Evolutionary conservation across 495 filamentous ascomycete genomes (phyloP).

Genomic region (Aspergillus nidulans): DNA sequence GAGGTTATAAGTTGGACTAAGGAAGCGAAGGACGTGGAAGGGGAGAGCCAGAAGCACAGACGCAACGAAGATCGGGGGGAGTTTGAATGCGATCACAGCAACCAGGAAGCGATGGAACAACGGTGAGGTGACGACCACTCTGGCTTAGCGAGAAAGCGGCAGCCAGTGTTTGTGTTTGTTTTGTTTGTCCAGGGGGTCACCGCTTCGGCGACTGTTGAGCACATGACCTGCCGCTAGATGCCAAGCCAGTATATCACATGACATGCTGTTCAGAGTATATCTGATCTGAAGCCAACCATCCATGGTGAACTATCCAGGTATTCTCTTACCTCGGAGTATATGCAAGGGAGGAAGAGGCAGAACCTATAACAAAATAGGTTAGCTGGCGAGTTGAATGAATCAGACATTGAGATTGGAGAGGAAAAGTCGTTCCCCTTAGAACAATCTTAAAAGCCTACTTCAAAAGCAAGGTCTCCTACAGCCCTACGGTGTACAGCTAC

Average conservation of each 20-base stretch:
- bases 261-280: neutral
- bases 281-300: too few species aligned
- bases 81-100: slow-evolving; percentile 26
- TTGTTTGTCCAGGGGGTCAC: slow-evolving; percentile 10
- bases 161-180: slow-evolving; percentile 18
- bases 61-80: slow-evolving; percentile 13
- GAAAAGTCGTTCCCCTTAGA: too few species aligned
- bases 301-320: too few species aligned
- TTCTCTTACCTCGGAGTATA: too few species aligned
- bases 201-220: neutral
- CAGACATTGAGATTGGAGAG: too few species aligned
- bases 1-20: slow-evolving; percentile 8
- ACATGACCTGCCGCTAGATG: neutral
- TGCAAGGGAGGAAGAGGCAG: too few species aligned
- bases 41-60: slow-evolving; percentile 10
- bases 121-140: slow-evolving; percentile 27
- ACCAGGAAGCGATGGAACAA: slow-evolving; percentile 16
- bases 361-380: too few species aligned
- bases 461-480: neutral
- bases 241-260: neutral
- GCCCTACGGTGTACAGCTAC: neutral
- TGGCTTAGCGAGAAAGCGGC: slow-evolving; percentile 24
- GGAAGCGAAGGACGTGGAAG: slow-evolving; percentile 5
- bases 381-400: too few species aligned
- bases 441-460: too few species aligned